Evolutionary conservation across 31 red algal genomes (phyloP).

Genomic region (Asparagopsis taxiformis): DNA sequence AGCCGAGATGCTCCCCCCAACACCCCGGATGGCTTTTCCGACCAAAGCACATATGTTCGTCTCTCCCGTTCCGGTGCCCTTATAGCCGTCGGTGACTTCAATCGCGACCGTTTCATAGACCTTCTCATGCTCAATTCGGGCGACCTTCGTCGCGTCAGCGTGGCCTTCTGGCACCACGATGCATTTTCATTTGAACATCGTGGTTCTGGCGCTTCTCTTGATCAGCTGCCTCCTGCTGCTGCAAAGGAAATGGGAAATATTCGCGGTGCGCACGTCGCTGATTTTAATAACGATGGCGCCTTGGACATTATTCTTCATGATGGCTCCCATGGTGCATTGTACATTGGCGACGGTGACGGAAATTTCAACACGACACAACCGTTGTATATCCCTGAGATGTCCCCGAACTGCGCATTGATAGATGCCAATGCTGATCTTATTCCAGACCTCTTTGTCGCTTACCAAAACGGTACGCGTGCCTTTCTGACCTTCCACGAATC

Average conservation of each 20-base stretch:
- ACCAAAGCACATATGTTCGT: constrained; percentile 77
- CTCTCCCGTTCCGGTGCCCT: constrained; percentile 50
- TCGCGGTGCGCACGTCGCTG: constrained; percentile 54
- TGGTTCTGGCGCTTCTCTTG: constrained; percentile 19
- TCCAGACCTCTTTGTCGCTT: constrained; percentile 85
- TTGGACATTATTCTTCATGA: constrained; percentile 62
- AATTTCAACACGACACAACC: constrained; percentile 31
- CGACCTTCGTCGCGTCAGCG: constrained; percentile 21
- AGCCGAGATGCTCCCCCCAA: constrained; percentile 27
- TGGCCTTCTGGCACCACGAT: constrained; percentile 63
- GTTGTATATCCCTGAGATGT: constrained; percentile 36
- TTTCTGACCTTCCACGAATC: constrained; percentile 38
- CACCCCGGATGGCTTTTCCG: constrained; percentile 50
- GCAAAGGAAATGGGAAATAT: constrained; percentile 36
- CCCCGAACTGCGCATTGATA: constrained; percentile 32
- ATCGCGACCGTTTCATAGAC: constrained; percentile 81
- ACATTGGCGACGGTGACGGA: constrained; percentile 41
- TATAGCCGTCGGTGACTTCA: constrained; percentile 80
- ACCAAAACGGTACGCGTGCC: constrained; percentile 63
- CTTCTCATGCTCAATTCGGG: constrained; percentile 66
- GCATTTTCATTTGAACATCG: constrained; percentile 67
- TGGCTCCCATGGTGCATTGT: constrained; percentile 33
- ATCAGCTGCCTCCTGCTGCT: not conserved
- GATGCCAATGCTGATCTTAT: constrained; percentile 88
- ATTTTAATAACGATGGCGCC: constrained; percentile 67